Percentiles rank a stretch among this genome's conserved stretches.
Conservation (phyloP, 1,284 basidiomycete species). For the Grifola frondosa region DNA sequence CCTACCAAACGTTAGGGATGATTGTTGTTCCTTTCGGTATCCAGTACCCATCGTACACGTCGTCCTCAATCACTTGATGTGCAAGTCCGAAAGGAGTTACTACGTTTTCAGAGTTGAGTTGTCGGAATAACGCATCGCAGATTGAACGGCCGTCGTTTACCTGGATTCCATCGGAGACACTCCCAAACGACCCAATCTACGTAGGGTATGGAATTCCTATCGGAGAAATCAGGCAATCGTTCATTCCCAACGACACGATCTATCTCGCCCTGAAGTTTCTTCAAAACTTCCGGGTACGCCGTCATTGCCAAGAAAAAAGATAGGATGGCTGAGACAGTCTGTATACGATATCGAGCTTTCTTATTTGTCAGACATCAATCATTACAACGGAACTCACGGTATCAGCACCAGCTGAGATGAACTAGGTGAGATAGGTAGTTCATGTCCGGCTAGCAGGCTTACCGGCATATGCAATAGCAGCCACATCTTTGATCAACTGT, state of each 20-base stretch:
- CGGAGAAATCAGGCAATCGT: slow-evolving; percentile 33
- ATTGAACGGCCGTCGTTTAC: too few relatives aligned
- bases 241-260: slow-evolving; percentile 29
- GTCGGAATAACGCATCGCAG: too few relatives aligned
- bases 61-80: slow-evolving; percentile 1
- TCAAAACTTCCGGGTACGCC: slow-evolving; percentile 26
- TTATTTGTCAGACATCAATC: neutral
- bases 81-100: neutral
- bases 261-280: slow-evolving; percentile 32
- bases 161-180: slow-evolving; percentile 23
- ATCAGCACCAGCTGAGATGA: slow-evolving; percentile 21
- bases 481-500: slow-evolving; percentile 22
- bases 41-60: neutral
- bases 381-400: slow-evolving; percentile 16
- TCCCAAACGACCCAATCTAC: slow-evolving; percentile 34
- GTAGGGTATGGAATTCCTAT: slow-evolving; percentile 32
- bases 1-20: neutral
- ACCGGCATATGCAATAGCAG: slow-evolving; percentile 26
- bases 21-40: neutral
- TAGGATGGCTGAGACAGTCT: slow-evolving; percentile 24
- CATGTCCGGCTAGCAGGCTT: neutral
- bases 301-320: slow-evolving; percentile 26
- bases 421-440: neutral
- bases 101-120: too few relatives aligned
- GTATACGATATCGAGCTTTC: neutral